Evolutionary conservation across 352 stramenopile genomes (phyloP), one percentile per base, ranked within the genome.

Genomic region (Pythium dissotocum): DNA sequence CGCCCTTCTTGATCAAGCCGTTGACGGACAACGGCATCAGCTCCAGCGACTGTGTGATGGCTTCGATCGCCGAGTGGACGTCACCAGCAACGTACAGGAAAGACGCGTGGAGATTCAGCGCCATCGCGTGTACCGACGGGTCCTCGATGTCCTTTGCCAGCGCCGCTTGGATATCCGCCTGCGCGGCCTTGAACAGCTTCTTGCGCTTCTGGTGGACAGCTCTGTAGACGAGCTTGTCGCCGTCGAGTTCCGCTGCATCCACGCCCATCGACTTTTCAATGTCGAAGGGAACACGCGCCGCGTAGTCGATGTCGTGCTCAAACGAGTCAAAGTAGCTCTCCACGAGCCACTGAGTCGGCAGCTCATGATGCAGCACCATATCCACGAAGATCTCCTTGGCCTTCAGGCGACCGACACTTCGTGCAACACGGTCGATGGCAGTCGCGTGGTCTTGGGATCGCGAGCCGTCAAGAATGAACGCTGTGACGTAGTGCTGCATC

Each of bases 271-370:
- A 78, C 69, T 91, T 92, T n/a, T 75, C 77, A 38, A 93, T 84
- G 36, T 91, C 82, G 32, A 81, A 82, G 10, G 84, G 75, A 13
- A 93, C 66, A 33, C 80, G 75, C 8, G 80, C 74, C 24, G 75
- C 74, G 55, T 86, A 78, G 64, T 95, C 86, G 9, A 75, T 76
- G 54, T 95, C 87, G 57, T 93, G 84, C 68, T 90, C 83, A 38
- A 95, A 94, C 35, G 84, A 84, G 49, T 92, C 83, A 69, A 95
- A 94, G 75, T 95, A 95, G 72, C 87, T 95, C 9, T 90, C 65
- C 36, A 93, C 85, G 30, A 95, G 78, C 87, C 86, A 95, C 18
- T 72, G 59, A 13, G 85, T 90, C 33, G 86, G 87, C 10, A 94
- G 72, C n/a, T 90, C 80, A 63, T 91, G 85, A 28, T 85, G 71